These are phyloP conservation scores for Verticillium nubilum DNA, from an alignment of 2,329 filamentous ascomycete species.

Conservation along the genomic window DNA sequence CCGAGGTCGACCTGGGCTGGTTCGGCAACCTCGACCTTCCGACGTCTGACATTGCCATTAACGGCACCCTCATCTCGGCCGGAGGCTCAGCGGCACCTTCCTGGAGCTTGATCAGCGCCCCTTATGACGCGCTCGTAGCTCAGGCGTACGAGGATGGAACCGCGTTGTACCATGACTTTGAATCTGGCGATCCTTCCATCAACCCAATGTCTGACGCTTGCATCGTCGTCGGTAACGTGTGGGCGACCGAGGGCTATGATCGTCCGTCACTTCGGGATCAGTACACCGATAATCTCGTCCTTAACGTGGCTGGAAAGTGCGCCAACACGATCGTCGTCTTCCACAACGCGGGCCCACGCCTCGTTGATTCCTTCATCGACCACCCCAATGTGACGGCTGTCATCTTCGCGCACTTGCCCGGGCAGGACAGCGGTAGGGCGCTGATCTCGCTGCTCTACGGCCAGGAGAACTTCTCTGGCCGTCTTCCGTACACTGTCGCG, in stretches of 20 bases:
- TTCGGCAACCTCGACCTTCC: constrained; percentile 22
- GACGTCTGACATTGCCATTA: constrained; percentile 32
- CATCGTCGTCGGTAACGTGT: constrained; percentile 60
- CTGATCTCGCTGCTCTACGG: constrained; percentile 54
- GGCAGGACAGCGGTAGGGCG: constrained; percentile 55
- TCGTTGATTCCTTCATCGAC: constrained; percentile 57
- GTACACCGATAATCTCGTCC: constrained; percentile 53
- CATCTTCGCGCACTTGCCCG: constrained; percentile 59
- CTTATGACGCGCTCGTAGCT: constrained; percentile 48
- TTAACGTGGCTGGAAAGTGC: constrained; percentile 52
- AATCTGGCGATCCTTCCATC: constrained; percentile 39
- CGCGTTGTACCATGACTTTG: constrained; percentile 54
- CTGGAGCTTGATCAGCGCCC: constrained; percentile 41
- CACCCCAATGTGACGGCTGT: constrained; percentile 60
- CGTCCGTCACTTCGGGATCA: constrained; percentile 59
- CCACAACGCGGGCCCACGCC: constrained; percentile 54
- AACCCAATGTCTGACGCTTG: constrained; percentile 56
- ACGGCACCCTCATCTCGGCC: constrained; percentile 35
- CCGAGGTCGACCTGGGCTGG: neutral
- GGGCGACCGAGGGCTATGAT: constrained; percentile 68
- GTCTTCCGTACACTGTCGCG: constrained; percentile 58
- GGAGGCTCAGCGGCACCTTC: constrained; percentile 26
- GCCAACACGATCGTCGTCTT: constrained; percentile 59
- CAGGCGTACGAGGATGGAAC: constrained; percentile 51
- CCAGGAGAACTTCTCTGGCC: constrained; percentile 48